phyloP scores from a whole-genome alignment of 225 moss, liverwort and hornwort genomes.

The Ulota crispa region DNA sequence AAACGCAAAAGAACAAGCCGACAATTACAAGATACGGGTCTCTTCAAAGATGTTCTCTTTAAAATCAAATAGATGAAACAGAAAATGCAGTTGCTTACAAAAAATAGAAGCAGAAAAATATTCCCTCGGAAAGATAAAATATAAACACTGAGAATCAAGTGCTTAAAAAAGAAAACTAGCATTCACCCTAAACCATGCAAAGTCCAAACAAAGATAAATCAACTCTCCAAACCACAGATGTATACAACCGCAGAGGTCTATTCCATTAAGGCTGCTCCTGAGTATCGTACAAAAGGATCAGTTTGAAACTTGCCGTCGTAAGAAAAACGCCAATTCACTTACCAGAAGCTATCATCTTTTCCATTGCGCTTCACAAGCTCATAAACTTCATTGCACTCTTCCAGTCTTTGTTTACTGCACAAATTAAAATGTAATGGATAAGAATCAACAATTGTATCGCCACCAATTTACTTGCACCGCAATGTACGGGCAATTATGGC shows the following conservation, averaged over 20 bases:
- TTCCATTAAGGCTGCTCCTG: background rate
- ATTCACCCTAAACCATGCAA: slow-evolving; percentile 6
- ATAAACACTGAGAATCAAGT: background rate
- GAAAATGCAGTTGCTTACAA: background rate
- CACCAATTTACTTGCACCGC: background rate
- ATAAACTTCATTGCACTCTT: slow-evolving; percentile 61
- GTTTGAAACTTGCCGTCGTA: background rate
- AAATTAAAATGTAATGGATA: background rate
- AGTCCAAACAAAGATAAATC: background rate
- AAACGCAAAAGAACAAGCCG: slow-evolving; percentile 7
- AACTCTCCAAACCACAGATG: background rate
- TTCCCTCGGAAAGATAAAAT: background rate
- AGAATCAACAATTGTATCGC: background rate
- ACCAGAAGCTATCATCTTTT: slow-evolving; percentile 46
- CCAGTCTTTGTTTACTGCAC: slow-evolving; percentile 56
- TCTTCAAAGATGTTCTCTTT: background rate
- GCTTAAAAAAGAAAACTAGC: background rate
- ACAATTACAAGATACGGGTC: background rate
- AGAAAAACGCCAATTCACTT: slow-evolving; percentile 26
- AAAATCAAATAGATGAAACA: background rate
- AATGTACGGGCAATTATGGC: slow-evolving; percentile 4
- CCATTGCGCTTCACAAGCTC: slow-evolving; percentile 58
- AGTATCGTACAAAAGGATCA: background rate
- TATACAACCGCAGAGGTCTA: background rate
- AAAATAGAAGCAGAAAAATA: background rate